Base-by-base conservation (phyloP, 169 alveolate genomes). In the Plasmodium billcollinsi region DNA sequence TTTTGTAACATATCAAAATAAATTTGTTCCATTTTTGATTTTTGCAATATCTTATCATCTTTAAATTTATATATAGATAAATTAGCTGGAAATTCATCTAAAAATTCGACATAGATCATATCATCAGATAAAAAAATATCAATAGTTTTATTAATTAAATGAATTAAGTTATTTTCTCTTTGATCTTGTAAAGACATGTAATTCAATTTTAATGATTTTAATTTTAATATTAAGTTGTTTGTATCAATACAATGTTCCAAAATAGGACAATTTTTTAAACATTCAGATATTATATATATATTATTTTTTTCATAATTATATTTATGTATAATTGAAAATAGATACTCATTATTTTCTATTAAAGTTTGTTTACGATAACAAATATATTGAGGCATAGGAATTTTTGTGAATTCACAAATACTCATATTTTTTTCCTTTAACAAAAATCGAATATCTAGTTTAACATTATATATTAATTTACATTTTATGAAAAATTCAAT, bases 311-410 rank as follows among this genome's bases (percentile, higher is more conserved):
- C 29, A 62, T 93, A 92, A 20, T 74, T 49, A 61, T 88, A 94
- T 43, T 91, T 58, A 45, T 90, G 74, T 29, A 94, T 91, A 21
- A 94, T 61, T 0, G 96, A 94, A 56, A 94, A 90, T 65, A 88
- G 66, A 62, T 94, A 92, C 8, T 91, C 88, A 43, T 83, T 92
- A 72, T 94, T 93, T 74, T 93, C 85, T 33, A 94, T 88, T 50
- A 65, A 88, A 9, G 97, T 88, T 18, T 73, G 89, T 74, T 95
- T 96, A 3, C 97, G 71, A 33, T 90, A 90, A 3, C 96, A 92
- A 39, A 95, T 78, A 52, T 92, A 78, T 89, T 95, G 97, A 8
- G 97, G 97, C 86, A 95, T 93, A 20, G 96, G 96, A 7, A 93
- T 95, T 65, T 71, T 93, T 14, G 96, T 90, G 70, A 90, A 80